Base-by-base conservation (phyloP, 805 yeast genomes). In the Cyberlindnera suaveolens region DNA sequence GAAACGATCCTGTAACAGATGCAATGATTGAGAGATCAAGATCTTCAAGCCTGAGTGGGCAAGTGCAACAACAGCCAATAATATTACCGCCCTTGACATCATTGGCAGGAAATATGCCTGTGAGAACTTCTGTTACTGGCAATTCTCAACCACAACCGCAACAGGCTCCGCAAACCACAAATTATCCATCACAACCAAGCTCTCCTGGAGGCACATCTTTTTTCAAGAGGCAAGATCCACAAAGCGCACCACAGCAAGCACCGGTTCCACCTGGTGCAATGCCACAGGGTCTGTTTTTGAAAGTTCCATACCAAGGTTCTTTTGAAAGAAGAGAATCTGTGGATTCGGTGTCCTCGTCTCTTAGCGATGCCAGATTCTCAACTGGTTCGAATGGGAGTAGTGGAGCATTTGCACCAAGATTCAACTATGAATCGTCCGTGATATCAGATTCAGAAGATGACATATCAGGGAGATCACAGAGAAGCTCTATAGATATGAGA, bases 381-480 rank as follows among this genome's bases (percentile, higher is more conserved):
- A 20, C 40, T 4, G 38, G 34, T 6, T 34, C 37, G 14, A 34
- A 19, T 20, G 31, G 34, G n/a, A 30, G 27, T 37, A 20, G 44
- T 41, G 26, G 17, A 14, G 10, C 17, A 4, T 33, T 43, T 47
- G 18, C 20, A 36, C 20, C 36, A 37, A 39, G 51, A 35, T 18
- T 45, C 15, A 42, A 43, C 37, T 42, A 53, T 31, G 58, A 56
- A 23, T 52, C 58, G 3, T 50, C 57, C 17, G 52, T 54, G 9
- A 37, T 54, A 1, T 50, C 56, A 4, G 62, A 57, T 36, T 56
- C 62, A 6, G 62, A 57, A 9, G 61, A 57, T 31, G 62, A 57
- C 17, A 35, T 52, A 10, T 46, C 48, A 4, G 45, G 36, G 13
- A 23, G 39, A 11, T 57, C 60, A 1, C 58, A 58, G 19, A 48